Evolutionary conservation across 352 stramenopile species (phyloP).

Genomic region (Thraustochytrium sp.): DNA sequence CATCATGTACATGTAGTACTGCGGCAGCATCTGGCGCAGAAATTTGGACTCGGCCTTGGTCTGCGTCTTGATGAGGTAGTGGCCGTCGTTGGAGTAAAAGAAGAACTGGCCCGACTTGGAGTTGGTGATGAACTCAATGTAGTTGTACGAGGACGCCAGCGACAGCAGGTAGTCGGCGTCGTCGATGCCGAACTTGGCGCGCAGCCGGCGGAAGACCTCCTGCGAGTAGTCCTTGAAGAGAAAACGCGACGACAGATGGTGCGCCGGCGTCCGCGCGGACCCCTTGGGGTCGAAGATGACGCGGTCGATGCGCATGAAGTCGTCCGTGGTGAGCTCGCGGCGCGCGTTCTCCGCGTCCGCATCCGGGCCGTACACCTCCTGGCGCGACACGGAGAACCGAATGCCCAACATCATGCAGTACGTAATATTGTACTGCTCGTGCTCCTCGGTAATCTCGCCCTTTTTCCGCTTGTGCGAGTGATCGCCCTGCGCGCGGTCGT

Average conservation of each 20-base stretch:
- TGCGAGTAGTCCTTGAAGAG: conserved; percentile 78
- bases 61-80: conserved; percentile 99
- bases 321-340: conserved; percentile 63
- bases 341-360: background rate
- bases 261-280: conserved; percentile 49
- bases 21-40: conserved; percentile 86
- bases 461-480: background rate
- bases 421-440: conserved; percentile 76
- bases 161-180: conserved; percentile 71
- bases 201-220: conserved; percentile 46
- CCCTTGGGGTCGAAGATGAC: conserved; percentile 59
- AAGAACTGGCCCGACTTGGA: conserved; percentile 98
- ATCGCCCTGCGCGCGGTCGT: background rate
- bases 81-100: conserved; percentile 95
- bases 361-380: background rate
- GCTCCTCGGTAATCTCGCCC: conserved; percentile 47
- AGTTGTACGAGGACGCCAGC: conserved; percentile 75
- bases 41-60: conserved; percentile 98
- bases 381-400: conserved; percentile 60
- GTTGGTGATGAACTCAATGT: conserved; percentile 82
- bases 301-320: conserved; percentile 79
- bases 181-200: conserved; percentile 46
- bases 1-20: conserved; percentile 95
- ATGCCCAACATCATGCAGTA: conserved; percentile 85
- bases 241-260: conserved; percentile 68